Percentiles rank a stretch among this genome's conserved stretches.
Evolutionary conservation across 2,329 filamentous ascomycete genomes (phyloP).

Genomic region (Chaetomium sp.): DNA sequence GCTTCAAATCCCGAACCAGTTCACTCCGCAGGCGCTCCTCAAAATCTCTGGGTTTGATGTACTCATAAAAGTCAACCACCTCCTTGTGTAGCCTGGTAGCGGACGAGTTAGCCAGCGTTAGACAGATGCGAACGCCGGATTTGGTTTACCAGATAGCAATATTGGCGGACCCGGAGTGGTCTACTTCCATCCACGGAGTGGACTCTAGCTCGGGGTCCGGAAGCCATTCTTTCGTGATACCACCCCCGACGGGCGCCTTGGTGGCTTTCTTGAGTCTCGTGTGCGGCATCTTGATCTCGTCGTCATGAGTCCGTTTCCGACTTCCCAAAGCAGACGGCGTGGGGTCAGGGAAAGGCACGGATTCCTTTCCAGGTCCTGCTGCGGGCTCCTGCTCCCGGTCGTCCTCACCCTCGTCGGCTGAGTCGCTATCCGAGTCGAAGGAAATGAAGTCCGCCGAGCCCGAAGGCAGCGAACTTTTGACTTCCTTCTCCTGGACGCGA

Average conservation of each 20-base stretch:
- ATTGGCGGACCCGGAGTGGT: conserved; percentile 57
- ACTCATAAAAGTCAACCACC: conserved; percentile 85
- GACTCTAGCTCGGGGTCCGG: conserved; percentile 46
- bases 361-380: conserved; percentile 23
- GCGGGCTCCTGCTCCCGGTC: conserved; percentile 18
- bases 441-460: conserved; percentile 87
- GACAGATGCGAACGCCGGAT: conserved; percentile 15
- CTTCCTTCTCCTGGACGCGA: conserved; percentile 60
- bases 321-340: conserved; percentile 57
- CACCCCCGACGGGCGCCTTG: conserved; percentile 54
- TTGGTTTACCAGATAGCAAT: conserved; percentile 60
- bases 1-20: conserved; percentile 69
- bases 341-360: conserved; percentile 37
- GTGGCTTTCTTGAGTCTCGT: conserved; percentile 54
- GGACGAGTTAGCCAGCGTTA: conserved; percentile 16
- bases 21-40: conserved; percentile 75
- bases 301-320: conserved; percentile 74
- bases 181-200: conserved; percentile 64
- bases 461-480: conserved; percentile 53
- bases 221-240: conserved; percentile 57
- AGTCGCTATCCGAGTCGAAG: conserved; percentile 66
- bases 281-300: conserved; percentile 64
- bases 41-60: conserved; percentile 73
- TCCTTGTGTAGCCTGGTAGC: conserved; percentile 77
- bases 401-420: conserved; percentile 39